Evolutionary conservation across 129 eudicot genomes (phyloP), one percentile per base, ranked within the genome.

Genomic region (Arctium minus): DNA sequence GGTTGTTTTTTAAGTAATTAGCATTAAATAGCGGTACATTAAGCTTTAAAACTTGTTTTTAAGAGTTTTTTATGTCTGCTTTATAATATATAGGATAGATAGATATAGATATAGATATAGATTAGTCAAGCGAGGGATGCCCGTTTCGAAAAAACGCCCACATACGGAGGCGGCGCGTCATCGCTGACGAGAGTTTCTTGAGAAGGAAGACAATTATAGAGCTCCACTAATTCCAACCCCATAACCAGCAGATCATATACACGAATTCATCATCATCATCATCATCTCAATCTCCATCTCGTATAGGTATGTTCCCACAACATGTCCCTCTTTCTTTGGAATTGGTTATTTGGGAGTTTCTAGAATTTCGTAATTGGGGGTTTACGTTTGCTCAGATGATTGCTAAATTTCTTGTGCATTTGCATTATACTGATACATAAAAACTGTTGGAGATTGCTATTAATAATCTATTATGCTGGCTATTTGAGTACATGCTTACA

Each of bases 141-240:
- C 62, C 1, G n/a, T 3, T 50, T 50, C 9, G 6, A 17, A 17
- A n/a, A 60, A 67, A 27, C 33, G 8, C 6, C 32, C 71, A 27
- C 4, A 65, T 15, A 65, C 71, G 71, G 29, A 53, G 18, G 7
- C 67, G 29, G 22, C 8, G 75, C 82, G 67, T 79, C 82, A 70
- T 79, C 76, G 75, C 32, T 42, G 82, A 79, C 82, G 46, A 31
- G 68, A 17, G 83, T 80, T 80, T 80, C 83, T 80, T 80, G 83
- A 3, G 70, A 32, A 38, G 6, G 70, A 80, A 79, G 82, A 79
- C 42, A 37, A 40, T 68, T 30, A 46, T 70, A 42, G 33, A 42
- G 33, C 39, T 48, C 38, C 32, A 65, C 36, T 78, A 36, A 36
- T 27, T 56, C 27, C 27, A n/a, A 3, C 10, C 56, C 62, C 29